phyloP scores from a whole-genome alignment of 2,329 filamentous ascomycete genomes.

The Lachnellula hyalina region DNA sequence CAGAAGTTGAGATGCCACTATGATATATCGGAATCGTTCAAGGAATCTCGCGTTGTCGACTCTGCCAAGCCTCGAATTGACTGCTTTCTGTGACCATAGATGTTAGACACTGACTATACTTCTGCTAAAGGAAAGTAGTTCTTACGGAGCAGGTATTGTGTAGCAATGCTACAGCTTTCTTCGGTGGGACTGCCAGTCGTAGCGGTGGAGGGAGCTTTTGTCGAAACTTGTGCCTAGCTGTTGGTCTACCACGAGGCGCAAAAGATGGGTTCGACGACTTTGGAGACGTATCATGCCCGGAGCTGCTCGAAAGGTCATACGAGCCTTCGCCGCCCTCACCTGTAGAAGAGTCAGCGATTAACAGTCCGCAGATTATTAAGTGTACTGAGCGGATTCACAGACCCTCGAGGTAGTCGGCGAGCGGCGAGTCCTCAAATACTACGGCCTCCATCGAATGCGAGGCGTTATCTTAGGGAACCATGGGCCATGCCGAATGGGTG shows the following conservation, averaged over 20 bases:
- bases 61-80: constrained; percentile 67
- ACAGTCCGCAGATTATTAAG: constrained; percentile 6
- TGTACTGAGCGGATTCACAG: constrained; percentile 30
- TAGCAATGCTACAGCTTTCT: constrained; percentile 40
- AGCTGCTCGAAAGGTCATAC: constrained; percentile 20
- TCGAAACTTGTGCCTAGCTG: constrained; percentile 50
- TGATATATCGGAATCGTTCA: constrained; percentile 88
- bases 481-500: constrained; percentile 18
- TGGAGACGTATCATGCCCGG: constrained; percentile 18
- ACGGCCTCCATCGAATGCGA: constrained; percentile 69
- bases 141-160: constrained; percentile 49
- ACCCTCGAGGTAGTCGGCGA: constrained; percentile 90
- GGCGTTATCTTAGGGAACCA: constrained; percentile 13
- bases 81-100: constrained; percentile 48
- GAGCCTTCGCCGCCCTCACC: constrained; percentile 41
- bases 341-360: constrained; percentile 24
- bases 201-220: constrained; percentile 42
- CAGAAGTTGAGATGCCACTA: constrained; percentile 85
- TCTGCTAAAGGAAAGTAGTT: constrained; percentile 11
- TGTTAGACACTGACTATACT: background rate
- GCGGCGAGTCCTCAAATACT: constrained; percentile 78
- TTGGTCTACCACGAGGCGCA: constrained; percentile 51
- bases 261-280: constrained; percentile 36
- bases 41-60: constrained; percentile 80
- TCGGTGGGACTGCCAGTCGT: constrained; percentile 37